Percentiles rank a stretch among this genome's conserved stretches.
phyloP scores from a whole-genome alignment of 2,329 filamentous ascomycete species.

The Trichophyton schoenleinii region DNA sequence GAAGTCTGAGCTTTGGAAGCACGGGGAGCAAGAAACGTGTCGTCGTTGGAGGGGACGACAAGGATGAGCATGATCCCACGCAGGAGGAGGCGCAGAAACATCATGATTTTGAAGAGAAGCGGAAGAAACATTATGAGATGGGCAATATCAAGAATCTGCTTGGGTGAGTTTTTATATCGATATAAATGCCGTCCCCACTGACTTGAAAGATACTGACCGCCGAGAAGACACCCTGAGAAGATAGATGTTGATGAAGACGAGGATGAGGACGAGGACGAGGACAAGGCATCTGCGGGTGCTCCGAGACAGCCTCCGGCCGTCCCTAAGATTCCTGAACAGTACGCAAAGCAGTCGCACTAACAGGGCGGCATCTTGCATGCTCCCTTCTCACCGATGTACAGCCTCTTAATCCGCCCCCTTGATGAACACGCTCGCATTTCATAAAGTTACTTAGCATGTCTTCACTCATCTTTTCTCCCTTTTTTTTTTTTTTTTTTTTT shows the following conservation, averaged over 20 bases:
- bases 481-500: too few species aligned
- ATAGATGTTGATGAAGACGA: slow-evolving; percentile 37
- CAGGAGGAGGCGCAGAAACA: slow-evolving; percentile 81
- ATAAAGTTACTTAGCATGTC: not conserved
- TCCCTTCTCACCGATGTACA: not conserved
- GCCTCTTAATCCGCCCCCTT: not conserved
- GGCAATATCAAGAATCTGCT: slow-evolving; percentile 79
- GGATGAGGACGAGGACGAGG: slow-evolving; percentile 3
- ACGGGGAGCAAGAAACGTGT: slow-evolving; percentile 53
- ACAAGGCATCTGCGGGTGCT: not conserved
- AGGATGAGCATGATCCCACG: slow-evolving; percentile 33
- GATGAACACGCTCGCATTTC: not conserved
- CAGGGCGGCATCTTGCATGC: not conserved
- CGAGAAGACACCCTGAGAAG: slow-evolving; percentile 48
- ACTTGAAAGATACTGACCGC: not conserved
- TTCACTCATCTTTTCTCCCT: not conserved
- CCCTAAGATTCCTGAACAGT: slow-evolving; percentile 22
- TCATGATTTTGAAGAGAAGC: slow-evolving; percentile 73
- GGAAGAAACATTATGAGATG: slow-evolving; percentile 99
- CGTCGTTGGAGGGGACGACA: slow-evolving; percentile 50
- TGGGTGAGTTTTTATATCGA: slow-evolving; percentile 42
- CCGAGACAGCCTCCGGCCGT: slow-evolving; percentile 20
- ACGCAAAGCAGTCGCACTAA: slow-evolving; percentile 4
- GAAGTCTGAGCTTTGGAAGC: slow-evolving; percentile 29
- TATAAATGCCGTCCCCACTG: not conserved